phyloP scores from a whole-genome alignment of 2,329 filamentous ascomycete species.

The Helotiales sp. region DNA sequence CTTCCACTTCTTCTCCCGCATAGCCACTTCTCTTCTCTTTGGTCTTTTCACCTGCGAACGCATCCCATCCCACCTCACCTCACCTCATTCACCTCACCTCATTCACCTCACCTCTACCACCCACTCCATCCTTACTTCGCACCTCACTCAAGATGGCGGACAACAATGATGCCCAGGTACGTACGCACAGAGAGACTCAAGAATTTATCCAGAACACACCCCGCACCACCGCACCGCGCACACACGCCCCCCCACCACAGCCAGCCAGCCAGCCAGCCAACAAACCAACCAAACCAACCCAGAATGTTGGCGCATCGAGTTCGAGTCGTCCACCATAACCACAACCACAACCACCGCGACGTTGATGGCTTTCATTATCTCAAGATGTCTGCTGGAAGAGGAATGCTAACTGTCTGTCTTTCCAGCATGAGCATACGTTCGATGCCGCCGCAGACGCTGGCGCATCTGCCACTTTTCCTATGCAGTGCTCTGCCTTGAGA shows the following conservation, averaged over 20 bases:
- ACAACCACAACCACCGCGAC: background rate
- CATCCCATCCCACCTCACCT: constrained; percentile 24
- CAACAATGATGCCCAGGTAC: constrained; percentile 50
- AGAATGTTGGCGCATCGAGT: constrained; percentile 4
- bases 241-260: constrained; percentile 20
- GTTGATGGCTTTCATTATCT: no score
- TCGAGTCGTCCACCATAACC: background rate
- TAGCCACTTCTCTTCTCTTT: constrained; percentile 31
- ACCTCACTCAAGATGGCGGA: constrained; percentile 64
- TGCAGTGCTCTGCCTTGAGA: constrained; percentile 99
- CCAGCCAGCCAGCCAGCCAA: no score
- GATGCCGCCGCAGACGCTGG: constrained; percentile 88
- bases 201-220: constrained; percentile 21
- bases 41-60: no score
- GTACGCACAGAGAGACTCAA: background rate
- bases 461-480: constrained; percentile 91
- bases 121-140: constrained; percentile 33
- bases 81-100: constrained; percentile 14
- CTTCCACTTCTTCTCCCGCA: background rate
- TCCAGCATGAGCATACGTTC: constrained; percentile 66
- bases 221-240: constrained; percentile 18
- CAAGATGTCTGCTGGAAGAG: background rate
- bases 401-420: constrained; percentile 19
- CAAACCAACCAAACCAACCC: constrained; percentile 5
- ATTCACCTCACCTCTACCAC: constrained; percentile 14